Percentiles rank a stretch among this genome's conserved stretches.
phyloP scores from a whole-genome alignment of 2,329 filamentous ascomycete genomes.

The Xylaria sp. region DNA sequence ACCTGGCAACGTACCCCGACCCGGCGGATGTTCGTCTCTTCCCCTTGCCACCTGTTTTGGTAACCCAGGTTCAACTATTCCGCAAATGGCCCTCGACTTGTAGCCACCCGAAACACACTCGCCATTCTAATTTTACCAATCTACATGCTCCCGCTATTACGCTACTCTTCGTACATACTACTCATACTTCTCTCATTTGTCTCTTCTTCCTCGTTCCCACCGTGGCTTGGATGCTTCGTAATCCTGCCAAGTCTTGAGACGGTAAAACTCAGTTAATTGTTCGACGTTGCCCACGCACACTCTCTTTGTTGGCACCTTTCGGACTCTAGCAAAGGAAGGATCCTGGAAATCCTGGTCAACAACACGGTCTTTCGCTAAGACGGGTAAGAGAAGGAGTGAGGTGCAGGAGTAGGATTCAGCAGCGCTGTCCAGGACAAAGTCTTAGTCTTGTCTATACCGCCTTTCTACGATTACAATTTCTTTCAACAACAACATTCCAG shows the following conservation, averaged over 20 bases:
- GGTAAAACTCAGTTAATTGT: constrained; percentile 31
- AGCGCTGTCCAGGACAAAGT: constrained; percentile 59
- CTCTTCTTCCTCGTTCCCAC: constrained; percentile 31
- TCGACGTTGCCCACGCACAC: constrained; percentile 18
- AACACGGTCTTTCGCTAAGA: constrained; percentile 29
- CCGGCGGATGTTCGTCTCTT: constrained; percentile 31
- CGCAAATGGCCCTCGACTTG: constrained; percentile 44
- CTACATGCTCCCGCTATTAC: constrained; percentile 38
- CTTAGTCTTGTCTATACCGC: constrained; percentile 40
- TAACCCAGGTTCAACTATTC: constrained; percentile 38
- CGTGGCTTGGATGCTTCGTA: constrained; percentile 2
- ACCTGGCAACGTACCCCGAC: constrained; percentile 29
- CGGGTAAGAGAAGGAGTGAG: constrained; percentile 42
- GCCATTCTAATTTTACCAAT: constrained; percentile 43
- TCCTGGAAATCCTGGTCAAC: constrained; percentile 23
- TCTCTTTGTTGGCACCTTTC: constrained; percentile 25
- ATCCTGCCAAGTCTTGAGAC: constrained; percentile 10
- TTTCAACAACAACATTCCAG: constrained; percentile 39
- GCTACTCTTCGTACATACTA: constrained; percentile 29
- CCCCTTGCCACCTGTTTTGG: constrained; percentile 41
- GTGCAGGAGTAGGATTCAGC: constrained; percentile 60
- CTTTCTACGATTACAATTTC: constrained; percentile 42
- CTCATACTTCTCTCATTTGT: constrained; percentile 37
- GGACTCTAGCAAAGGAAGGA: constrained; percentile 24
- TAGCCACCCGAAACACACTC: constrained; percentile 43